These are phyloP conservation scores for Candida orba DNA, from an alignment of 805 yeast species.

Conservation along the genomic window DNA sequence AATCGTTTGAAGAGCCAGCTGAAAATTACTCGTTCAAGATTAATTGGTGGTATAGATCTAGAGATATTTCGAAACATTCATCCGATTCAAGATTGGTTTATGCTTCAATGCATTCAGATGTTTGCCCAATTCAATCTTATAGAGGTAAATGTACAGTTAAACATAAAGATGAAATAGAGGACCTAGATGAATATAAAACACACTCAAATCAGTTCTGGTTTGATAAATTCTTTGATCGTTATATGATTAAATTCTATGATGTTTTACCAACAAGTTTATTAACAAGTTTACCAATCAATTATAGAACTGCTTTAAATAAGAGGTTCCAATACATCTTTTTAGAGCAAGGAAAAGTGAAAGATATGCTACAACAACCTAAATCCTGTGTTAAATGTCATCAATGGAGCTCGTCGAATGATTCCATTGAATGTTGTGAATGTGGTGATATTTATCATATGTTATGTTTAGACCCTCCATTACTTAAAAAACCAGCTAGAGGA, in stretches of 20 bases:
- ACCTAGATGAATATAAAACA: conserved; percentile 40
- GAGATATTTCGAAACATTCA: conserved; percentile 66
- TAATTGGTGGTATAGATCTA: conserved; percentile 88
- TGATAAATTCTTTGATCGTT: conserved; percentile 77
- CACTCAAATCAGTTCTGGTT: conserved; percentile 74
- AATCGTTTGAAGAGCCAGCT: conserved; percentile 33
- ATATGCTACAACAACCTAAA: conserved; percentile 54
- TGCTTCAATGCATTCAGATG: conserved; percentile 82
- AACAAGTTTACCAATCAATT: conserved; percentile 51
- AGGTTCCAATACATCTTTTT: conserved; percentile 69
- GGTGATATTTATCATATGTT: conserved; percentile 63
- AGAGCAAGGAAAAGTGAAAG: conserved; percentile 60
- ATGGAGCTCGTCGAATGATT: conserved; percentile 74
- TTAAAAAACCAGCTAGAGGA: conserved; percentile 75
- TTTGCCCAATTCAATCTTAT: conserved; percentile 67
- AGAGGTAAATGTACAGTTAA: conserved; percentile 70
- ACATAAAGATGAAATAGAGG: conserved; percentile 59
- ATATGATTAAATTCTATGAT: conserved; percentile 77
- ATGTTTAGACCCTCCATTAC: conserved; percentile 80
- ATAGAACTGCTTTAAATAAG: conserved; percentile 53
- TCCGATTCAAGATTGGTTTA: conserved; percentile 68
- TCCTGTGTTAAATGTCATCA: conserved; percentile 73
- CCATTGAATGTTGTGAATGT: conserved; percentile 79
- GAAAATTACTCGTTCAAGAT: conserved; percentile 54
- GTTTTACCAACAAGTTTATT: conserved; percentile 58